Conservation (phyloP, 371 early-diverging fungal genomes). For the Syncephalastrum sp. region DNA sequence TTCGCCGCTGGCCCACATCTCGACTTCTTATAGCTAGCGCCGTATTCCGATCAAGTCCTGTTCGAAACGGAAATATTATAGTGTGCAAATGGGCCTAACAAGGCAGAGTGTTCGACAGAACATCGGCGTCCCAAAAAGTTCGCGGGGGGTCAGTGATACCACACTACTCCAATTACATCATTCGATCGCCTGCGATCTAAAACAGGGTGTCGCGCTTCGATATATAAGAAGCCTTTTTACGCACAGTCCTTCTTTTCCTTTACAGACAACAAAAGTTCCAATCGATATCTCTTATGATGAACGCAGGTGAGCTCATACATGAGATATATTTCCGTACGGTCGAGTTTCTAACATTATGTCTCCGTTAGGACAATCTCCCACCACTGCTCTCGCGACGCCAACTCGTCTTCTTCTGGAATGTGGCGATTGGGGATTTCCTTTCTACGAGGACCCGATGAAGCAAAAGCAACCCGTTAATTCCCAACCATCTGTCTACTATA, state of each 20-base stretch:
- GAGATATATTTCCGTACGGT: not conserved
- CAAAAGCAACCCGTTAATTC: no score
- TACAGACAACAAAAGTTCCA: not conserved
- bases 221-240: not conserved
- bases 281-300: not conserved
- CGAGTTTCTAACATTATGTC: constrained; percentile 5
- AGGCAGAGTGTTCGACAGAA: no score
- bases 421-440: not conserved
- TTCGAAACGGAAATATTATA: constrained; percentile 12
- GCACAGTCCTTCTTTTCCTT: not conserved
- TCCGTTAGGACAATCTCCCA: constrained; percentile 11
- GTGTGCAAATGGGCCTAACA: no score
- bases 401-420: constrained; percentile 14
- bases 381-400: constrained; percentile 10
- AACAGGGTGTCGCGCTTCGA: not conserved
- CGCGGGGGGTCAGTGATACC: no score
- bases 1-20: no score
- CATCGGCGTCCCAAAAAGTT: no score
- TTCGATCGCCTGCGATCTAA: constrained; percentile 6
- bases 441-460: constrained; percentile 3
- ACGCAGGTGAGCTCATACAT: constrained; percentile 8
- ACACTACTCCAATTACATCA: constrained; percentile 12
- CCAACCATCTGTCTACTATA: no score
- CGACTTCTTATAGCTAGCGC: no score
- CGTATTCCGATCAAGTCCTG: constrained; percentile 4